Evolutionary conservation across 129 eudicot genomes (phyloP), one percentile per base, ranked within the genome.

Genomic region (Escallonia herrerae): DNA sequence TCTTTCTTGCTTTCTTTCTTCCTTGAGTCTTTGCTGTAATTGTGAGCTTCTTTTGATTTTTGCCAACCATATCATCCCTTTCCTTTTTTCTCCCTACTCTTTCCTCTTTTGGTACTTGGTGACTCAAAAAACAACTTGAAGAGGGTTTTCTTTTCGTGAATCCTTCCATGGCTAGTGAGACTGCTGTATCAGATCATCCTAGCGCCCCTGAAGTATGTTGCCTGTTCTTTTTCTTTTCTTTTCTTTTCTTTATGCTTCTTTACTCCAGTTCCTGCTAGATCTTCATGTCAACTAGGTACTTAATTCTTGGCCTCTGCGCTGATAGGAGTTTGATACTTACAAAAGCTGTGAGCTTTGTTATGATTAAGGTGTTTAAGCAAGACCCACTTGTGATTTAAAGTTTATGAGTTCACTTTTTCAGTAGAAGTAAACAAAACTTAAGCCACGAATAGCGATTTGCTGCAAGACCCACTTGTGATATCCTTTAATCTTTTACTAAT

Each of bases 121-220:
- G 44, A 54, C 56, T 56, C 12, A 64, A 11, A n/a, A 39, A 58
- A 6, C 53, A 13, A 63, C 55, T 71, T 44, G 15, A 38, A 22
- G 37, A 37, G 7, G 7, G 5, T 70, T 40, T 42, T 8, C 4
- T 5, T 50, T 11, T 71, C n/a, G 14, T 60, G 10, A 72, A 46
- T 40, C 57, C 71, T 60, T 72, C 70, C 69, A 89, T 89, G 96
- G 85, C 96, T 75, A 78, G 68, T 65, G 83, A 81, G 63, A 78
- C 68, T 79, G 77, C 55, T 72, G 76, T 69, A 44, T 67, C 88
- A 52, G 83, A 82, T 77, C 84, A 72, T 51, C 64, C 87, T 71
- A 62, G 64, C 52, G 15, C 59, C 42, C 54, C 77, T 40, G 74
- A 88, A 91, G 96, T 77, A 76, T 46, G 9, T 43, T 56, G 40